Conservation (phyloP, 2,329 filamentous ascomycete genomes). For the Graphilbum fragrans region DNA sequence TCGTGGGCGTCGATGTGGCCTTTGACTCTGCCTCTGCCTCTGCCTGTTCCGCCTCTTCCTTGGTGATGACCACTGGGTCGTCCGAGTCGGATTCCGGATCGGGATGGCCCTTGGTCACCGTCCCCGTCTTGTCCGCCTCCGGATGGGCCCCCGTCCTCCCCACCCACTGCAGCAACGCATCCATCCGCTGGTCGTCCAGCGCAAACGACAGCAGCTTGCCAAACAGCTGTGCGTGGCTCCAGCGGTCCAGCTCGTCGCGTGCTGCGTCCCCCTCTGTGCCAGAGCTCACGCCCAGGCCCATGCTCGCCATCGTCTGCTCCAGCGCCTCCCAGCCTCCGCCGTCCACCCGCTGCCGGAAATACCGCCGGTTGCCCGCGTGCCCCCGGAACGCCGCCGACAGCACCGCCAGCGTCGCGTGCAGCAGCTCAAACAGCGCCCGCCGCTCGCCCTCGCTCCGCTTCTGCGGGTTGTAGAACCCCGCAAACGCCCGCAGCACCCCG, state of each 20-base stretch:
- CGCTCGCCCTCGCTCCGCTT: constrained; percentile 51
- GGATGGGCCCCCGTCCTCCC: constrained; percentile 10
- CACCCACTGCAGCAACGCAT: constrained; percentile 51
- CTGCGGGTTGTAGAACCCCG: constrained; percentile 63
- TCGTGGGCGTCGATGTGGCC: constrained; percentile 1
- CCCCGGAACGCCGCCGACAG: constrained; percentile 63
- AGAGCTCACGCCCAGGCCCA: constrained; percentile 49
- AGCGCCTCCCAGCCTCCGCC: constrained; percentile 69
- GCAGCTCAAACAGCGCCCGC: constrained; percentile 50
- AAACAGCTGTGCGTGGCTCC: constrained; percentile 62
- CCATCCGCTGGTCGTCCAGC: constrained; percentile 63
- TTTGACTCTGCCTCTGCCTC: neutral
- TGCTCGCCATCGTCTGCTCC: constrained; percentile 58
- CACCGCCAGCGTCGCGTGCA: constrained; percentile 61
- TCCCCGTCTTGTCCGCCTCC: neutral
- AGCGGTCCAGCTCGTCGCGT: constrained; percentile 56
- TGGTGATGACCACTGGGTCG: no score
- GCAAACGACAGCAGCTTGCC: constrained; percentile 73
- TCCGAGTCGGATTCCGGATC: no score
- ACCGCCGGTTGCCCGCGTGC: constrained; percentile 77
- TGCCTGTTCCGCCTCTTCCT: neutral
- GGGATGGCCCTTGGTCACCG: no score
- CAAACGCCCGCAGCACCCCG: constrained; percentile 55
- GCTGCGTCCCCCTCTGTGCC: no score
- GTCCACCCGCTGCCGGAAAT: constrained; percentile 67